Percentiles rank a stretch among this genome's conserved stretches.
These are phyloP conservation scores for Salix caprea DNA, from an alignment of 345 rosid species.

Conservation along the genomic window DNA sequence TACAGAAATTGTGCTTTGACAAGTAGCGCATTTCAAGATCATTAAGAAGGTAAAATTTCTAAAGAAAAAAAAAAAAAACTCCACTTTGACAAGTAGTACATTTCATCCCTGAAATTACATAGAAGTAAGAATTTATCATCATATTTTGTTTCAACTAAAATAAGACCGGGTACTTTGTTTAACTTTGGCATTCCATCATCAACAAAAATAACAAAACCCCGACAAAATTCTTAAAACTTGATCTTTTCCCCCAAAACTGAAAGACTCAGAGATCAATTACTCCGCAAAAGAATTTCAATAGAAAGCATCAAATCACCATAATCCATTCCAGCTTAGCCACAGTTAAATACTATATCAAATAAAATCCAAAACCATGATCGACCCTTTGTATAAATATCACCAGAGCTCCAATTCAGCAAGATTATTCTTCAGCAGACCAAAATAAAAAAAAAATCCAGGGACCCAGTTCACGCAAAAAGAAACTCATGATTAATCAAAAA, in stretches of 20 bases:
- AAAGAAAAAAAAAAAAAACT: not conserved
- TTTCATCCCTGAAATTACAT: not conserved
- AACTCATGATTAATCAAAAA: not conserved
- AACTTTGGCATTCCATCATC: not conserved
- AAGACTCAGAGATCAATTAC: not conserved
- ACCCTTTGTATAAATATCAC: not conserved
- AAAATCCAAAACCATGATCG: not conserved
- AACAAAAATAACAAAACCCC: not conserved
- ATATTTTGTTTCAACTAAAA: not conserved
- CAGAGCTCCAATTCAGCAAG: not conserved
- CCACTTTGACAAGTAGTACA: not conserved
- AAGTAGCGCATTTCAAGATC: not conserved
- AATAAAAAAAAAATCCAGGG: not conserved
- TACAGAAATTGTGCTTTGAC: not conserved
- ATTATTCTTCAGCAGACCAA: not conserved
- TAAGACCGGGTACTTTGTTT: no score
- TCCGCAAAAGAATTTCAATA: not conserved
- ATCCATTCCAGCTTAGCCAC: not conserved
- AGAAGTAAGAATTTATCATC: not conserved
- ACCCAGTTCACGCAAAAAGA: not conserved
- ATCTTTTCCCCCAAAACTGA: not conserved
- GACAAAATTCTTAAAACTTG: not conserved
- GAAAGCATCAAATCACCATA: not conserved
- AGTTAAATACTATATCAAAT: no score
- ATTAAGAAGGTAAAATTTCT: not conserved